Evolutionary conservation across 352 stramenopile genomes (phyloP).

Genomic region (Poterioochromonas sp.): DNA sequence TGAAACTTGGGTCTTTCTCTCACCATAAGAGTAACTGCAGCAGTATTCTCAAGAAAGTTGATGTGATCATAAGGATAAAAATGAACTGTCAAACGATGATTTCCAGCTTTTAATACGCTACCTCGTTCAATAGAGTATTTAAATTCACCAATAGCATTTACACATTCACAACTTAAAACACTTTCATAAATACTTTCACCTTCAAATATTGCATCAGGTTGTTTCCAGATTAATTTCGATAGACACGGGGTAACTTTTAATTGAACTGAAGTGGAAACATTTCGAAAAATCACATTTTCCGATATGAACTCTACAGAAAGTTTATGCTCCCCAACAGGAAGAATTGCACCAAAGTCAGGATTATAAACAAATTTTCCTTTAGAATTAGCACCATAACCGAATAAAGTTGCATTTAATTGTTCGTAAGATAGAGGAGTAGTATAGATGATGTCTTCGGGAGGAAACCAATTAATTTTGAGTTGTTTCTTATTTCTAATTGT

Average conservation of each 20-base stretch:
- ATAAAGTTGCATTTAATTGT: not conserved
- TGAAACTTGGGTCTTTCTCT: not conserved
- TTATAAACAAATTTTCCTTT: not conserved
- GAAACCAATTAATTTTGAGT: not conserved
- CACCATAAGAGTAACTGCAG: not conserved
- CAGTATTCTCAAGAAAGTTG: not conserved
- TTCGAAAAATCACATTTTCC: not conserved
- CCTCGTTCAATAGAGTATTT: not conserved
- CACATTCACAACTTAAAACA: not conserved
- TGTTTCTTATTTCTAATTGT: not conserved
- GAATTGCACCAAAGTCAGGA: not conserved
- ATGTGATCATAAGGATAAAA: not conserved
- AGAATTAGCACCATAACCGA: not conserved
- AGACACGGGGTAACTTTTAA: not conserved
- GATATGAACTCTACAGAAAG: not conserved
- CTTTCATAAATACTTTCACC: not conserved
- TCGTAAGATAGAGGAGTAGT: not conserved
- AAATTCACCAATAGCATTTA: not conserved
- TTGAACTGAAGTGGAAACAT: not conserved
- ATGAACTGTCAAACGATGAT: not conserved
- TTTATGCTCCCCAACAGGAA: not conserved
- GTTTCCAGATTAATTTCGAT: not conserved
- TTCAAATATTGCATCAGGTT: not conserved
- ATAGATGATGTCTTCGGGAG: not conserved
- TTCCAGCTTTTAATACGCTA: not conserved